Conservation (phyloP, 2,329 filamentous ascomycete species). For the Ophiocordyceps polyrhachis-furcata region DNA sequence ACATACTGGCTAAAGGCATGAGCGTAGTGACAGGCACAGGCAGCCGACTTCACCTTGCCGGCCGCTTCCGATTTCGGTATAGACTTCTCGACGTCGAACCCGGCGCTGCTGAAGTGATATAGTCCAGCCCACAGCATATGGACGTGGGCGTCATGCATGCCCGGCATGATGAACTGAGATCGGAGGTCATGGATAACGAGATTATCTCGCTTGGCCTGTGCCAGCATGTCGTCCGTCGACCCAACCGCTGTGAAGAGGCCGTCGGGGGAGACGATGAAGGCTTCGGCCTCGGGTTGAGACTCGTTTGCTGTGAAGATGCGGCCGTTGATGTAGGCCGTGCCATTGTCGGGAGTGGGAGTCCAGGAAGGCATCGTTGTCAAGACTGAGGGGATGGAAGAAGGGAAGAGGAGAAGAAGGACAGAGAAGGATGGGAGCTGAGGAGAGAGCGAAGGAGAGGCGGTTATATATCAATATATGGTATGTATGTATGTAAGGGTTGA, state of each 20-base stretch:
- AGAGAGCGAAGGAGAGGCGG: too few relatives aligned
- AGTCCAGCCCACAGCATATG: background rate
- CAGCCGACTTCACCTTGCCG: background rate
- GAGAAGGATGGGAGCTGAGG: too few relatives aligned
- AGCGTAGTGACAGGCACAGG: background rate
- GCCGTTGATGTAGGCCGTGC: conserved; percentile 1
- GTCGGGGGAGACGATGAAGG: conserved; percentile 1
- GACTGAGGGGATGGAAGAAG: too few relatives aligned
- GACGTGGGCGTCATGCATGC: conserved; percentile 1
- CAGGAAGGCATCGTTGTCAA: too few relatives aligned
- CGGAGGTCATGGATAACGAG: background rate
- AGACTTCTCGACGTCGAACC: background rate
- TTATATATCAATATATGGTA: too few relatives aligned
- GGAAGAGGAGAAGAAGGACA: too few relatives aligned
- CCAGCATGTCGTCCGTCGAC: background rate
- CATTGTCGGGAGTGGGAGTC: background rate
- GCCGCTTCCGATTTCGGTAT: background rate
- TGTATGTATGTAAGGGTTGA: too few relatives aligned
- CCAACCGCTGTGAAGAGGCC: background rate
- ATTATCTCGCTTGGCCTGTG: background rate
- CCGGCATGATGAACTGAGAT: conserved; percentile 1
- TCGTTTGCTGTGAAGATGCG: background rate
- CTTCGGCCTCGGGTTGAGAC: background rate
- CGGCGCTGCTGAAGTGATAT: background rate
- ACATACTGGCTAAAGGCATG: conserved; percentile 1